A percentile compares a stretch with the other conserved stretches of the same genome.
phyloP scores from a whole-genome alignment of 768 basidiomycete genomes.

The Tephrocybe sp. region DNA sequence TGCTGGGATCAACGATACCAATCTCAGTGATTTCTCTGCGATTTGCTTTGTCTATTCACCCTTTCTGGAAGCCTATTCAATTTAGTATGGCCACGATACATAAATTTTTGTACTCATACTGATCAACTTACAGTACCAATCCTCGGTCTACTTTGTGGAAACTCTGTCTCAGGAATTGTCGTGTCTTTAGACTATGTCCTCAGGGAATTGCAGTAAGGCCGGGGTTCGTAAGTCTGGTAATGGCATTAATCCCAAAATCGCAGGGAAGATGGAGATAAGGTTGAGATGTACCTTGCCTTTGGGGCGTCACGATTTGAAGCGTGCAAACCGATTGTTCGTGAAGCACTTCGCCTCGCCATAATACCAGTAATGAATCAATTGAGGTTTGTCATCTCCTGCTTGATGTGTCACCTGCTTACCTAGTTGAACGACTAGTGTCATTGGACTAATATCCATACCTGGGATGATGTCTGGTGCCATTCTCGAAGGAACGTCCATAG shows the following conservation, averaged over 20 bases:
- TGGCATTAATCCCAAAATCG: no score
- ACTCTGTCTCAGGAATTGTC: slow-evolving; percentile 72
- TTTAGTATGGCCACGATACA: slow-evolving; percentile 51
- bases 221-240: no score
- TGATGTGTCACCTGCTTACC: neutral
- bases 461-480: slow-evolving; percentile 95
- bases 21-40: slow-evolving; percentile 73
- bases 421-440: slow-evolving; percentile 41
- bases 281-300: slow-evolving; percentile 83
- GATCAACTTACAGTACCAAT: slow-evolving; percentile 58
- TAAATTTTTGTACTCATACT: neutral
- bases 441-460: slow-evolving; percentile 76
- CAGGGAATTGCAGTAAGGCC: slow-evolving; percentile 67
- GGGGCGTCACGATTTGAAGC: slow-evolving; percentile 85
- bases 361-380: slow-evolving; percentile 84
- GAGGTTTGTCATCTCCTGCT: slow-evolving; percentile 46
- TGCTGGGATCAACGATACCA: slow-evolving; percentile 74
- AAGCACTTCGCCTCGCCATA: slow-evolving; percentile 74
- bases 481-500: slow-evolving; percentile 79
- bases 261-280: slow-evolving; percentile 84
- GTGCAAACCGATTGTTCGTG: slow-evolving; percentile 72
- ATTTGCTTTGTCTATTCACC: slow-evolving; percentile 71
- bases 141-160: slow-evolving; percentile 84
- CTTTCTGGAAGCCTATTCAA: slow-evolving; percentile 84
- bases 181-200: slow-evolving; percentile 67